Conservation (phyloP, 345 rosid genomes). For the Orychophragmus violaceus region DNA sequence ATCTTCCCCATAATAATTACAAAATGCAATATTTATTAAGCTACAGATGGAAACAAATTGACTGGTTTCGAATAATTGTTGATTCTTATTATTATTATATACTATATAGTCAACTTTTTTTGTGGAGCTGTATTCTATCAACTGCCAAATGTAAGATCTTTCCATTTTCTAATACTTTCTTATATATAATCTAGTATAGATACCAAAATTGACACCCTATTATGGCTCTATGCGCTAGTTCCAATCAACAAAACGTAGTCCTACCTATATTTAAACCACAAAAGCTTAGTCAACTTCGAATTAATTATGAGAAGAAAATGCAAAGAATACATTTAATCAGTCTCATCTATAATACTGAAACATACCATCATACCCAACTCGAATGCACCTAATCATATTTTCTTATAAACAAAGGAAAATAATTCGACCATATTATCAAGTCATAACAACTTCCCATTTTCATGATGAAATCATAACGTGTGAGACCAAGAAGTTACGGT, state of each 20-base stretch:
- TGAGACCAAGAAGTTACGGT: not conserved
- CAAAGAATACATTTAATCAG: not conserved
- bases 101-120: not conserved
- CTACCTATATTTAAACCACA: not conserved
- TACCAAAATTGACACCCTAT: not conserved
- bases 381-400: not conserved
- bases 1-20: not conserved
- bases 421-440: not conserved
- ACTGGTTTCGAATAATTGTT: not conserved
- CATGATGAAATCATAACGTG: not conserved
- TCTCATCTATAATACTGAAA: not conserved
- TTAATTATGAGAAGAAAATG: not conserved
- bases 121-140: not conserved
- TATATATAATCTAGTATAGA: not conserved
- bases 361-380: slow-evolving; percentile 19
- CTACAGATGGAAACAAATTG: slow-evolving; percentile 5
- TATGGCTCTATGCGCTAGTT: slow-evolving; percentile 4
- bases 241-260: slow-evolving; percentile 4
- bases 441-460: not conserved
- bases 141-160: not conserved
- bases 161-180: not conserved
- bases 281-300: slow-evolving; percentile 12
- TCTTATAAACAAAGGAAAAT: not conserved
- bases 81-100: not conserved
- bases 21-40: not conserved